Conservation (phyloP, 208 protist genomes). For the Kentomonas sorsogonicus region DNA sequence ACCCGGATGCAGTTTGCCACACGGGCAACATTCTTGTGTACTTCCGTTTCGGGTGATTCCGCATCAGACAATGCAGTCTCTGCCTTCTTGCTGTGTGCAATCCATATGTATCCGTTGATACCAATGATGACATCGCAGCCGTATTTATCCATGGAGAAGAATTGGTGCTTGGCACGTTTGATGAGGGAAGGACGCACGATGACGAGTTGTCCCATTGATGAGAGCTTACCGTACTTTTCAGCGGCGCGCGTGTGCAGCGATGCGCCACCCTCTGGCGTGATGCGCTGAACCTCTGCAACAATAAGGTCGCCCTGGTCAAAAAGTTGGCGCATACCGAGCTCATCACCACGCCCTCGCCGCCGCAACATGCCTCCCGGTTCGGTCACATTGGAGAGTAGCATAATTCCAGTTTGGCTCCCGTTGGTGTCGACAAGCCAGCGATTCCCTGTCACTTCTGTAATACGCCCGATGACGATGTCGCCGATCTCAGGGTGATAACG, state of each 20-base stretch:
- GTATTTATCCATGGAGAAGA: constrained; percentile 38
- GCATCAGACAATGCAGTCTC: background rate
- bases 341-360: constrained; percentile 86
- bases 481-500: constrained; percentile 95
- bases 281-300: constrained; percentile 93
- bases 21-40: constrained; percentile 41
- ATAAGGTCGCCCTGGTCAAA: constrained; percentile 95
- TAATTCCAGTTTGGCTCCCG: constrained; percentile 83
- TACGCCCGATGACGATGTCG: constrained; percentile 95
- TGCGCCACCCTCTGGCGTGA: constrained; percentile 86
- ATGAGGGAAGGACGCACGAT: constrained; percentile 63
- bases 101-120: constrained; percentile 88
- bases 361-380: constrained; percentile 95
- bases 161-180: constrained; percentile 77
- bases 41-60: constrained; percentile 8
- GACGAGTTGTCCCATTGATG: constrained; percentile 48
- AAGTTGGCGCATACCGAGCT: constrained; percentile 93
- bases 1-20: constrained; percentile 75
- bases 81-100: constrained; percentile 35
- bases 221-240: constrained; percentile 81
- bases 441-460: constrained; percentile 89
- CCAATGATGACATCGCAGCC: constrained; percentile 51
- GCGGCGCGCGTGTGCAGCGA: constrained; percentile 92
- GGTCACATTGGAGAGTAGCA: constrained; percentile 96
- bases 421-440: constrained; percentile 95